A percentile compares a stretch with the other conserved stretches of the same genome.
phyloP scores from a whole-genome alignment of 1,284 basidiomycete species.

The Tylopilus sp. region DNA sequence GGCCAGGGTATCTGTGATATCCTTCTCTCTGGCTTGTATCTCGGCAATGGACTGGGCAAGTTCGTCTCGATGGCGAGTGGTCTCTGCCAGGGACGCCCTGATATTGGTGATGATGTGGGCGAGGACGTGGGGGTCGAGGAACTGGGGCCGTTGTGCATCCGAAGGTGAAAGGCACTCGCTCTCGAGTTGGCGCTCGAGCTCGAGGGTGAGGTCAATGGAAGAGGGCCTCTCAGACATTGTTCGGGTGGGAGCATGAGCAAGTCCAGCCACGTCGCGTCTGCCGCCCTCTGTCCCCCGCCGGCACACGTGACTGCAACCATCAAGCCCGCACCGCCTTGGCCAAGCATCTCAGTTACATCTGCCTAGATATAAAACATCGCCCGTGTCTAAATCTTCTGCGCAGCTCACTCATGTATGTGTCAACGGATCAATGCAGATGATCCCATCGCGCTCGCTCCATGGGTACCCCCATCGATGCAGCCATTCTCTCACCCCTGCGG shows the following conservation, averaged over 20 bases:
- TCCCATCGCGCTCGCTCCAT: conserved; percentile 90
- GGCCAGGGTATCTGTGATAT: conserved; percentile 56
- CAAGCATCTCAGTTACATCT: conserved; percentile 7
- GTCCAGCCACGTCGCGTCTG: conserved; percentile 8
- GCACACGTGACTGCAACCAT: conserved; percentile 19
- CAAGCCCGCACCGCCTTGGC: not conserved
- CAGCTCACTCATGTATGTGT: conserved; percentile 51
- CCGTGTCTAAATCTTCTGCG: conserved; percentile 15
- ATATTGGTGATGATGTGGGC: conserved; percentile 70
- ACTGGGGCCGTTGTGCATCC: conserved; percentile 42
- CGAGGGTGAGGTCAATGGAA: conserved; percentile 73
- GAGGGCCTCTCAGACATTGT: conserved; percentile 39
- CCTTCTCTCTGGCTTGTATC: conserved; percentile 52
- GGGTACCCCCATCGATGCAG: conserved; percentile 91
- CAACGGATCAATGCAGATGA: conserved; percentile 82
- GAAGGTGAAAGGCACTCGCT: conserved; percentile 54
- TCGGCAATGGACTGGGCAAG: conserved; percentile 49
- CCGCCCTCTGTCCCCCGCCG: conserved; percentile 1
- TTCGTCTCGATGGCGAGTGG: conserved; percentile 65
- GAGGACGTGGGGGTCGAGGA: conserved; percentile 69
- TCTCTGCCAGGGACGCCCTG: conserved; percentile 54
- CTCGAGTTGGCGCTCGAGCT: conserved; percentile 71
- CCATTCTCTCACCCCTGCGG: conserved; percentile 83
- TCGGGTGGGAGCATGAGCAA: not conserved
- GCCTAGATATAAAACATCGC: not conserved